These are phyloP conservation scores for Xylariales sp. DNA, from an alignment of 2,329 filamentous ascomycete species.

Conservation along the genomic window DNA sequence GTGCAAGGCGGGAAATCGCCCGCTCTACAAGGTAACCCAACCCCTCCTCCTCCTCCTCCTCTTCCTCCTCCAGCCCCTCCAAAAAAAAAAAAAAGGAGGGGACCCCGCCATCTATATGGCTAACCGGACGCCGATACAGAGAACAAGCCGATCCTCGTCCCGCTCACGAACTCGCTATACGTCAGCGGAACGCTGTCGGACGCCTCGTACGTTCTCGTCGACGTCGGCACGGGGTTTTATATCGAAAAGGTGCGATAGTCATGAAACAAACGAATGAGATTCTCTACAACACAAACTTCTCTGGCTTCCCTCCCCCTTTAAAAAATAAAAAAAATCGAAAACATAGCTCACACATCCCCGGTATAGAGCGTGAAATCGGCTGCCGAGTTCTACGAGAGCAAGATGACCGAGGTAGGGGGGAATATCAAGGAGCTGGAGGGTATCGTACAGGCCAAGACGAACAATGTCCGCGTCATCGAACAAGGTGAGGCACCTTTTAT, in stretches of 20 bases:
- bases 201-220: conserved; percentile 72
- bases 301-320: too few species aligned
- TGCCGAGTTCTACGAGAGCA: conserved; percentile 66
- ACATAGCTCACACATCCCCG: conserved; percentile 27
- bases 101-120: conserved; percentile 10
- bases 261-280: too few species aligned
- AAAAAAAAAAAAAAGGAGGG: background rate
- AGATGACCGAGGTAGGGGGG: conserved; percentile 63
- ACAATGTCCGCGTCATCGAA: conserved; percentile 87
- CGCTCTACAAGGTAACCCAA: conserved; percentile 44
- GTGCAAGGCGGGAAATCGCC: conserved; percentile 70
- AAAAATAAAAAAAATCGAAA: too few species aligned
- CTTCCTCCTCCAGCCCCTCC: too few species aligned
- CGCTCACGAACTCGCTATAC: conserved; percentile 93
- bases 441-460: conserved; percentile 77
- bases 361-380: conserved; percentile 65
- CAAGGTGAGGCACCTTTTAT: conserved; percentile 69
- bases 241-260: conserved; percentile 79
- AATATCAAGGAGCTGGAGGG: conserved; percentile 68
- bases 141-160: conserved; percentile 80
- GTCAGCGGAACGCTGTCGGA: conserved; percentile 84
- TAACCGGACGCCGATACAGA: conserved; percentile 41
- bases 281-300: too few species aligned
- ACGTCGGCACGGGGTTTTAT: conserved; percentile 49
- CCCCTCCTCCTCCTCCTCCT: too few species aligned